Evolutionary conservation across 2,329 filamentous ascomycete species (phyloP), one percentile per base, ranked within the genome.

Genomic region (Akanthomyces dipterigenus): DNA sequence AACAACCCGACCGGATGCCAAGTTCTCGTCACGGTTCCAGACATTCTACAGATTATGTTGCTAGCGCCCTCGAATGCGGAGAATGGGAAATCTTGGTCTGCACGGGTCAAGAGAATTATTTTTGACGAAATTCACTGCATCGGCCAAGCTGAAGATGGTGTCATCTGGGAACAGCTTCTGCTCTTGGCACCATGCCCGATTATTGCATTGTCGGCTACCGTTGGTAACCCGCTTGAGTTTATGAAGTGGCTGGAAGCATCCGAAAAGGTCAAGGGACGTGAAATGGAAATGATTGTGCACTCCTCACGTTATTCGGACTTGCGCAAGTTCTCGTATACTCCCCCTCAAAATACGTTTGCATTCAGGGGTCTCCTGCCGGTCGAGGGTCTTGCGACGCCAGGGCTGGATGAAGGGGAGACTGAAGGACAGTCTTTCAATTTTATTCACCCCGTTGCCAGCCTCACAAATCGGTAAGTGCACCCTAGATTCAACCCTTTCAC

Each of bases 111-210:
- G 67, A 81, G 88, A 54, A 91, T 93, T 69, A 91, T 93, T 55
- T 93, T 93, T 62, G 89, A 93, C 68, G 89, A 93, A 73, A 86
- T 93, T 2, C 89, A 93, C 70, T 91, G 84, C 38, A 93, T 93
- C 63, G 88, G 89, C 0, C 86, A 92, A 69, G 82, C 86, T 0
- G 87, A 91, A 8, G 89, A 93, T 65, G 89, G 89, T 57, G 76
- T 91, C 1, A 78, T 92, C 2, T 93, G 88, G 89, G 89, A 93
- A 67, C 89, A 93, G 68, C 77, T 93, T 3, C 76, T 93, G 1
- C 79, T 93, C 1, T 79, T 91, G 63, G 83, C 88, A 0, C 88
- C 88, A 1, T 93, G 88, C 65, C 89, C 88, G 0, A 89, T 93
- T 55, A 88, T 93, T 64, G 89, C 89, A 0, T 79, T 93, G 1